Evolutionary conservation across 2,329 filamentous ascomycete genomes (phyloP).

Genomic region (Botryosphaeria agaves): DNA sequence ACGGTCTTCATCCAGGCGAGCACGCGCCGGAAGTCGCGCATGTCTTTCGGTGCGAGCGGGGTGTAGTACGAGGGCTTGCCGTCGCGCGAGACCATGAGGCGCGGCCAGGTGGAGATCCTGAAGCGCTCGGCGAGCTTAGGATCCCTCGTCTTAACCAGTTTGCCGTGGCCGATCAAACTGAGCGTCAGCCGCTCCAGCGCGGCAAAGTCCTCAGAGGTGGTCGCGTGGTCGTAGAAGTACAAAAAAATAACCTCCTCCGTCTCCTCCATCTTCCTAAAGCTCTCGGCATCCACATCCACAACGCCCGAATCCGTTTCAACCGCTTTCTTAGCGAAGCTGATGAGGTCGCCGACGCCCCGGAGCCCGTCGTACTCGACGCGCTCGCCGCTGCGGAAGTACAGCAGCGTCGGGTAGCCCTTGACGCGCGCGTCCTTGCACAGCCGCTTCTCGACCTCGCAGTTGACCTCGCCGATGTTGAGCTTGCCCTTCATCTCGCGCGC

Average conservation of each 20-base stretch:
- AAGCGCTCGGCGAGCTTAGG: conserved; percentile 59
- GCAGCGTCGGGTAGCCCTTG: conserved; percentile 68
- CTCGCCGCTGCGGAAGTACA: conserved; percentile 86
- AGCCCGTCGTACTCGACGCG: conserved; percentile 86
- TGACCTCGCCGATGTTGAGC: conserved; percentile 88
- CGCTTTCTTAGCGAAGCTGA: conserved; percentile 74
- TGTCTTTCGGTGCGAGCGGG: conserved; percentile 72
- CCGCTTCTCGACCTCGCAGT: conserved; percentile 70
- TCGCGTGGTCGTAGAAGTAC: conserved; percentile 95
- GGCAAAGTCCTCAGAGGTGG: conserved; percentile 77
- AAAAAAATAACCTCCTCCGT: conserved; percentile 92
- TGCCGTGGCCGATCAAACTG: conserved; percentile 78
- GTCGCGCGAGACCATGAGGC: conserved; percentile 74
- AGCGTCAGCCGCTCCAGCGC: conserved; percentile 76
- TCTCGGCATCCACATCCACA: conserved; percentile 57
- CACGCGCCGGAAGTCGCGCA: conserved; percentile 71
- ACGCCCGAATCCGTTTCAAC: conserved; percentile 62
- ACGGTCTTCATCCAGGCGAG: conserved; percentile 89
- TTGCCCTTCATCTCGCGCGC: conserved; percentile 79
- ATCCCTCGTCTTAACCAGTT: conserved; percentile 81
- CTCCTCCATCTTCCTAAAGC: conserved; percentile 70
- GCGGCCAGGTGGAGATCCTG: conserved; percentile 96
- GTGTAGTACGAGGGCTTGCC: conserved; percentile 82
- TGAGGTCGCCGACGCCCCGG: conserved; percentile 77
- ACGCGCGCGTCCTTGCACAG: conserved; percentile 87